phyloP scores from a whole-genome alignment of 225 moss, liverwort and hornwort species.

The Straminergon stramineum region DNA sequence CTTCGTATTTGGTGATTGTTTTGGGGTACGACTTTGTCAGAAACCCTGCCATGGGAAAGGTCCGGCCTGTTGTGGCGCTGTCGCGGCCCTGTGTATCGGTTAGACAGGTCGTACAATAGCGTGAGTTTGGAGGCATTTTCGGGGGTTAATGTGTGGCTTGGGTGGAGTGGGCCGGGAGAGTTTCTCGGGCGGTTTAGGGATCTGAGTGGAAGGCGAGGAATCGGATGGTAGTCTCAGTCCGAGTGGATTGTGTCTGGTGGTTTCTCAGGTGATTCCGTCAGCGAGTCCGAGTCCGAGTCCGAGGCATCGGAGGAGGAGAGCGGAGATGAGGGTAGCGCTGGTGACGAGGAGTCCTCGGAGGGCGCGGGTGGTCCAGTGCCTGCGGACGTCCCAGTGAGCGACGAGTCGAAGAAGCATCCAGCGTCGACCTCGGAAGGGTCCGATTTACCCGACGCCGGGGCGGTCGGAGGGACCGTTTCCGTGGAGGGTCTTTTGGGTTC shows the following conservation, averaged over 20 bases:
- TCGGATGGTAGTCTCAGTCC: neutral
- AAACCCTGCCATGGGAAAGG: neutral
- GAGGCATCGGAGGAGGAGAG: neutral
- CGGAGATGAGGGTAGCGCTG: slow-evolving; percentile 1
- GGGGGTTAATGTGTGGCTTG: neutral
- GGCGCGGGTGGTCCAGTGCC: neutral
- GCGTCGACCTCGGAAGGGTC: neutral
- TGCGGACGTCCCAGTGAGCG: neutral
- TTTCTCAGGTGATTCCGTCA: slow-evolving; percentile 24
- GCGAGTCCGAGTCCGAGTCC: slow-evolving; percentile 15
- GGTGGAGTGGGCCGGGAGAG: neutral
- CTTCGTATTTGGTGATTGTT: neutral
- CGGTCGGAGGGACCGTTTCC: neutral
- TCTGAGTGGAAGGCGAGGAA: neutral
- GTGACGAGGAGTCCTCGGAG: neutral
- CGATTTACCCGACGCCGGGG: neutral
- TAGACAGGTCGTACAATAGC: neutral
- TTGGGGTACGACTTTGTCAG: neutral
- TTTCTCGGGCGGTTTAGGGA: neutral
- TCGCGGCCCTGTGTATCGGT: neutral
- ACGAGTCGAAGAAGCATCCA: neutral
- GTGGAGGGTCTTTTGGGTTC: neutral
- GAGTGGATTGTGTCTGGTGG: neutral
- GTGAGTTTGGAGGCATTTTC: neutral
- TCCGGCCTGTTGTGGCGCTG: neutral